Percentiles rank a stretch among this genome's conserved stretches.
These are phyloP conservation scores for Rhynchospora breviuscula DNA, from an alignment of 176 grass and related monocot genomes.

Conservation along the genomic window DNA sequence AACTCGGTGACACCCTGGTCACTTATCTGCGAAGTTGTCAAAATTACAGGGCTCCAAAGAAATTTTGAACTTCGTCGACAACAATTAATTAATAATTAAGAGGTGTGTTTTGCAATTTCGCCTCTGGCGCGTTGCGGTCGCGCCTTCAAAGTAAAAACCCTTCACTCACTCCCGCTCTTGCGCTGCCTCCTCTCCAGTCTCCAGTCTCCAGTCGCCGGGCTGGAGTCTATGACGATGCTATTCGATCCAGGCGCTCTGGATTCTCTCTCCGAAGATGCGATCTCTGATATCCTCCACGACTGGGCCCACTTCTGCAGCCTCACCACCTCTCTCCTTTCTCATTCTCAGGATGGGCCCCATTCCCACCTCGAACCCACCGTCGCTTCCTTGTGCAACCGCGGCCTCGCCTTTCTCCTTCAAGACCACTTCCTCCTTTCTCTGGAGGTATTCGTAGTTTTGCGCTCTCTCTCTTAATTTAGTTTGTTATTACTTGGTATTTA, in stretches of 20 bases:
- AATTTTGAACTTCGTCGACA: too few species aligned
- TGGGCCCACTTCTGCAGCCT: slow-evolving; percentile 60
- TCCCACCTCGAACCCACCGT: slow-evolving; percentile 39
- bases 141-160: background rate
- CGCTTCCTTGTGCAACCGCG: slow-evolving; percentile 43
- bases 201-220: background rate
- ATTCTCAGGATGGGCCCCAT: slow-evolving; percentile 6
- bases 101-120: background rate
- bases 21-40: too few species aligned
- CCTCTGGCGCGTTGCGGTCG: background rate
- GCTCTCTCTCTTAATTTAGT: background rate
- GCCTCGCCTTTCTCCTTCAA: slow-evolving; percentile 50
- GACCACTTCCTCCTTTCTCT: slow-evolving; percentile 72
- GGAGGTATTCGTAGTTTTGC: slow-evolving; percentile 34
- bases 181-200: background rate
- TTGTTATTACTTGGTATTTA: too few species aligned
- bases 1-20: too few species aligned
- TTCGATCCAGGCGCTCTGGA: slow-evolving; percentile 25
- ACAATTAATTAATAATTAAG: background rate
- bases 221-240: slow-evolving; percentile 1
- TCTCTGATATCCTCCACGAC: slow-evolving; percentile 36
- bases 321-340: slow-evolving; percentile 35
- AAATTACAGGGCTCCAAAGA: too few species aligned
- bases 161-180: background rate
- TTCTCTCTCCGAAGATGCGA: slow-evolving; percentile 30